Evolutionary conservation across 1,139 yeast genomes (phyloP).

Genomic region (Debaryomyces sp.): DNA sequence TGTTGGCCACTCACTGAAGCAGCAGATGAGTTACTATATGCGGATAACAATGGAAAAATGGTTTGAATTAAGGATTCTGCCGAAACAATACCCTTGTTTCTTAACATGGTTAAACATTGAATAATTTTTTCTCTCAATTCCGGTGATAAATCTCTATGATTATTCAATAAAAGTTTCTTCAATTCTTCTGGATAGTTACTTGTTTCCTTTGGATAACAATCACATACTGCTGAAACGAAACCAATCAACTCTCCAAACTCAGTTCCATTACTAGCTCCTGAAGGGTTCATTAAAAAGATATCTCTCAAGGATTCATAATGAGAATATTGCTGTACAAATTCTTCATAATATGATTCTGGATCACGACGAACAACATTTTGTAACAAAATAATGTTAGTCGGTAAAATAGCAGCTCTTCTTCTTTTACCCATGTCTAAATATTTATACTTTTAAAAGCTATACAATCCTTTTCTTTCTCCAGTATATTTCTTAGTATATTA

Average conservation of each 20-base stretch:
- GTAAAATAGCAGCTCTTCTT: slow-evolving; percentile 89
- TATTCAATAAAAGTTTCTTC: slow-evolving; percentile 63
- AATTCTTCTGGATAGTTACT: slow-evolving; percentile 81
- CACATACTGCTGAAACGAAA: slow-evolving; percentile 88
- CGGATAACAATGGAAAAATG: slow-evolving; percentile 78
- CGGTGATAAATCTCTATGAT: slow-evolving; percentile 81
- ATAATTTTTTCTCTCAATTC: slow-evolving; percentile 90
- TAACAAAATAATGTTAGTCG: slow-evolving; percentile 84
- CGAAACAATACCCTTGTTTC: slow-evolving; percentile 81
- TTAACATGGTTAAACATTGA: slow-evolving; percentile 83
- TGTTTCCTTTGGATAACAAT: slow-evolving; percentile 89
- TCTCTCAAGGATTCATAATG: slow-evolving; percentile 92
- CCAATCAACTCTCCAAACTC: slow-evolving; percentile 87
- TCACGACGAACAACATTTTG: slow-evolving; percentile 94
- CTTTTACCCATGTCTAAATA: slow-evolving; percentile 66
- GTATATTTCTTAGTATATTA: not conserved
- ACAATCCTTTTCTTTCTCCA: not conserved
- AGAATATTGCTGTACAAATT: slow-evolving; percentile 85
- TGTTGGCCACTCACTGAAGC: slow-evolving; percentile 64
- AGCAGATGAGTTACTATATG: slow-evolving; percentile 38
- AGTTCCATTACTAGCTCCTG: slow-evolving; percentile 59
- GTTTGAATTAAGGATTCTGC: slow-evolving; percentile 84
- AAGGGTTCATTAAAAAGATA: slow-evolving; percentile 71
- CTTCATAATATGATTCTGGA: slow-evolving; percentile 92
- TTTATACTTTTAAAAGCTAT: not conserved